Conservation (phyloP, 345 rosid species). For the Garcia nutans region DNA sequence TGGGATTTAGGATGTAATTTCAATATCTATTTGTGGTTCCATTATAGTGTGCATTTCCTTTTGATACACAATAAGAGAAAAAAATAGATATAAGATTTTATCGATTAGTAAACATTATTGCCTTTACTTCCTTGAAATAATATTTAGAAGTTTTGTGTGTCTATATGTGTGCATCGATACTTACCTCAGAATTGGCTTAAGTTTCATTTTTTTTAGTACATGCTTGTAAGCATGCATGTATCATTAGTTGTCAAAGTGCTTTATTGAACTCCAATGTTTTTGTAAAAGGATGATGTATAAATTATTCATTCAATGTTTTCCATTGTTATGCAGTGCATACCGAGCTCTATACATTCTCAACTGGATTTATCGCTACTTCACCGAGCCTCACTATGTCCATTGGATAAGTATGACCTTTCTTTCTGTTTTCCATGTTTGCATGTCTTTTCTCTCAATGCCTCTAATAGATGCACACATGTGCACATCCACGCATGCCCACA, state of each 20-base stretch:
- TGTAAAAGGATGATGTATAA: neutral
- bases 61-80: neutral
- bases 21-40: neutral
- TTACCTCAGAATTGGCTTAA: neutral
- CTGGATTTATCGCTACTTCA: slow-evolving; percentile 69
- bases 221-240: neutral
- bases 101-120: neutral
- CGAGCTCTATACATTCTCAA: slow-evolving; percentile 56
- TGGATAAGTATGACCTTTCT: slow-evolving; percentile 50
- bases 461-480: neutral
- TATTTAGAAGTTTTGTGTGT: neutral
- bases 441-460: slow-evolving; percentile 3
- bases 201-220: neutral
- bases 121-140: neutral
- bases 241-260: neutral
- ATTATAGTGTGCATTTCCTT: neutral
- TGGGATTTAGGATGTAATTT: neutral
- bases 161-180: no score
- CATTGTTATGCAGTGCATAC: slow-evolving; percentile 50
- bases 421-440: no score
- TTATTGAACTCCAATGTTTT: neutral
- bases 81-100: neutral
- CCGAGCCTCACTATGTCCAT: slow-evolving; percentile 54
- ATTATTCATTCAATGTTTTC: neutral
- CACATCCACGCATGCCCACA: neutral